These are phyloP conservation scores for Populus nigra DNA, from an alignment of 345 rosid species.

Conservation along the genomic window DNA sequence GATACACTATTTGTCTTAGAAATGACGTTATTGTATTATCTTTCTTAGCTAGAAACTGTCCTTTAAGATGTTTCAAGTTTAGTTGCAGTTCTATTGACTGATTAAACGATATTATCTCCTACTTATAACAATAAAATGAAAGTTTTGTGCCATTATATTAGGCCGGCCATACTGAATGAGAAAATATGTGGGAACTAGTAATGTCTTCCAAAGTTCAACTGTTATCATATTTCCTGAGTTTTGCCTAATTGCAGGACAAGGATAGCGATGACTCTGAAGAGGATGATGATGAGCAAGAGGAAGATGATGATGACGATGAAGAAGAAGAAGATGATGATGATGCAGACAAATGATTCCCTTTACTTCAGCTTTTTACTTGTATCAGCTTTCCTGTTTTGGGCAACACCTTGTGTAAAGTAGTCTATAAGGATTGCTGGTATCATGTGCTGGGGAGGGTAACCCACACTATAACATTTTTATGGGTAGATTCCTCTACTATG, in stretches of 20 bases:
- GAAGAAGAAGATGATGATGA: slow-evolving; percentile 23
- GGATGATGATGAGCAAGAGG: slow-evolving; percentile 48
- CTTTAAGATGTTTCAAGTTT: neutral
- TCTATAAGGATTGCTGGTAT: slow-evolving; percentile 28
- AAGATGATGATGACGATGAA: slow-evolving; percentile 29
- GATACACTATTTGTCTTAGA: neutral
- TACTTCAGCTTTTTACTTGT: neutral
- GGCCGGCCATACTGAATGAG: neutral
- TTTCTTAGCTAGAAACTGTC: neutral
- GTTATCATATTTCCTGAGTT: slow-evolving; percentile 3
- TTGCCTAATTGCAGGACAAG: slow-evolving; percentile 41
- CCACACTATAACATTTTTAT: slow-evolving; percentile 15
- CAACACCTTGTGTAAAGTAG: slow-evolving; percentile 39
- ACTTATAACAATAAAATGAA: neutral
- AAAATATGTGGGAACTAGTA: neutral
- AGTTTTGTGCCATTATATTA: neutral
- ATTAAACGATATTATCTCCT: neutral
- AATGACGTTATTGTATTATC: neutral
- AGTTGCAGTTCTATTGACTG: neutral
- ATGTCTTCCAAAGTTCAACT: neutral
- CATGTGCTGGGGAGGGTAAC: slow-evolving; percentile 24
- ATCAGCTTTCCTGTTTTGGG: slow-evolving; percentile 13
- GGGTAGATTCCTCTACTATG: slow-evolving; percentile 20
- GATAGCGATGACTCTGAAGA: slow-evolving; percentile 52
- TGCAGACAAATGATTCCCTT: slow-evolving; percentile 27